These are phyloP conservation scores for Sarocladiaceae sp. DNA, from an alignment of 2,329 filamentous ascomycete species.

Conservation along the genomic window DNA sequence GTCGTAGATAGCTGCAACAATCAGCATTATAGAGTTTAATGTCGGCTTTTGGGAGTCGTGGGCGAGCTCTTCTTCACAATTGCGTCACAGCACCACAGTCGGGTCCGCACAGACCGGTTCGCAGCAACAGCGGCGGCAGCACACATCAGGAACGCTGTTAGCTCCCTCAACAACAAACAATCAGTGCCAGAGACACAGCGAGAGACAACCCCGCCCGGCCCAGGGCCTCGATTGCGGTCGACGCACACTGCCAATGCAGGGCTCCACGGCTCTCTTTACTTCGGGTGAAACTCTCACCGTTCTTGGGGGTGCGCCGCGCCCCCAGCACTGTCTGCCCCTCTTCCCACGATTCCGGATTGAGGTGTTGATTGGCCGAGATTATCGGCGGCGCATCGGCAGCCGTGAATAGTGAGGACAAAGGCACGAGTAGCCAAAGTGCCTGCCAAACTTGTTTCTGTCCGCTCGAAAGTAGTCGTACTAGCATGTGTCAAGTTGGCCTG, in stretches of 20 bases:
- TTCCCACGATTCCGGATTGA: background rate
- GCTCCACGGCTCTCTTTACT: background rate
- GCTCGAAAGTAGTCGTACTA: background rate
- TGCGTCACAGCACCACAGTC: background rate
- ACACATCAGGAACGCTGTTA: background rate
- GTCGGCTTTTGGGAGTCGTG: background rate
- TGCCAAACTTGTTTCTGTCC: slow-evolving; percentile 5
- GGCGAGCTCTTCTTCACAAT: background rate
- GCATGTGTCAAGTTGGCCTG: background rate
- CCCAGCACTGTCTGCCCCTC: background rate
- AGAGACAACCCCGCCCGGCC: slow-evolving; percentile 6
- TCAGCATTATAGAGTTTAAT: background rate
- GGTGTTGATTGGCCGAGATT: background rate
- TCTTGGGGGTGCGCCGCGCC: slow-evolving; percentile 1
- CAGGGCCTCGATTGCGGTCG: slow-evolving; percentile 3
- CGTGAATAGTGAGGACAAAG: background rate
- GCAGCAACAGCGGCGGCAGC: background rate
- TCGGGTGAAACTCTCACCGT: slow-evolving; percentile 5
- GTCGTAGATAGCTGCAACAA: background rate
- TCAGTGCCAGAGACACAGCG: background rate
- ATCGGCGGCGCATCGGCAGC: background rate
- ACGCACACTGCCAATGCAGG: slow-evolving; percentile 1
- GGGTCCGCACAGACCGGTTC: background rate
- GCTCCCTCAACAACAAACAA: background rate
- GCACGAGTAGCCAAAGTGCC: background rate